Conservation (phyloP, 495 filamentous ascomycete species). For the Cercophora scortea region DNA sequence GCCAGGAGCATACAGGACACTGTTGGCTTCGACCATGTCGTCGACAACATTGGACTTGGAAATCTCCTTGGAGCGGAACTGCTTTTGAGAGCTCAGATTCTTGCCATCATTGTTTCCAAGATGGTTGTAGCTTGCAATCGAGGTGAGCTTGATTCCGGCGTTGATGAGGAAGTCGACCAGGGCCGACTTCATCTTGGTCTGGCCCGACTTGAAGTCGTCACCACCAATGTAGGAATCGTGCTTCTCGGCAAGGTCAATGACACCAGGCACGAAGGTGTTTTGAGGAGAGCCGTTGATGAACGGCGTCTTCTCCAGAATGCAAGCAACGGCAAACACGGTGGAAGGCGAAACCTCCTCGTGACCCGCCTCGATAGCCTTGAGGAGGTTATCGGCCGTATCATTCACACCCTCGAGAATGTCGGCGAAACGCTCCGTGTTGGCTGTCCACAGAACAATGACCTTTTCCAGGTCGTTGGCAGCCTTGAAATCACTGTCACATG, state of each 20-base stretch:
- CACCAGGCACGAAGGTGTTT: constrained; percentile 96
- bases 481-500: constrained; percentile 74
- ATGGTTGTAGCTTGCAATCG: constrained; percentile 98
- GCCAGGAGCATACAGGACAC: constrained; percentile 76
- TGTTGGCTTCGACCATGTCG: constrained; percentile 97
- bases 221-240: constrained; percentile 88
- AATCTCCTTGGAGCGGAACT: constrained; percentile 99
- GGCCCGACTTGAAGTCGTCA: constrained; percentile 99
- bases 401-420: constrained; percentile 85
- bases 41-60: constrained; percentile 98
- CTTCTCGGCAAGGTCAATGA: constrained; percentile 82
- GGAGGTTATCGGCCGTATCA: constrained; percentile 89
- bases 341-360: constrained; percentile 89
- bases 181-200: constrained; percentile 99
- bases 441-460: constrained; percentile 97
- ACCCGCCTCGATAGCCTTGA: constrained; percentile 76
- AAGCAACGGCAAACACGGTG: constrained; percentile 91
- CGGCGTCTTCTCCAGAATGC: constrained; percentile 78
- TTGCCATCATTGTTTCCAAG: constrained; percentile 99
- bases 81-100: constrained; percentile 93
- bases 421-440: constrained; percentile 96
- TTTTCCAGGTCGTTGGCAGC: constrained; percentile 77
- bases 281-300: constrained; percentile 99
- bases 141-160: constrained; percentile 97
- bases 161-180: constrained; percentile 98